These are phyloP conservation scores for Pythium rhizo-oryzae DNA, from an alignment of 352 stramenopile species.

Conservation along the genomic window DNA sequence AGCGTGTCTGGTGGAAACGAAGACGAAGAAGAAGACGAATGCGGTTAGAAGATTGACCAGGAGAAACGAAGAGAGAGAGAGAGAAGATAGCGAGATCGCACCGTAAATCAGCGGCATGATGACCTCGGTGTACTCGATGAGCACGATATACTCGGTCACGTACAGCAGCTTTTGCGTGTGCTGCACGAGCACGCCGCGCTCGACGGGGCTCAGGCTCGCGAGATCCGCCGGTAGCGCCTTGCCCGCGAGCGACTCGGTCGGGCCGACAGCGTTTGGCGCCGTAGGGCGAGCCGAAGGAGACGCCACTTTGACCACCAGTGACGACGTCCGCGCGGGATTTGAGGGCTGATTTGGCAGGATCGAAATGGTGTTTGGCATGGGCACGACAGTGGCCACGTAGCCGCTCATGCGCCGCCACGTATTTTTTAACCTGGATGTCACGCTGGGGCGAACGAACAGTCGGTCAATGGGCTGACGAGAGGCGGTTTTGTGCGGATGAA, in stretches of 20 bases:
- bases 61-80: neutral
- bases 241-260: neutral
- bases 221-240: conserved; percentile 1
- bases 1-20: conserved; percentile 1
- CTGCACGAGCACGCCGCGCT: conserved; percentile 5
- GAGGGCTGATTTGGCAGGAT: neutral
- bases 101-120: conserved; percentile 18
- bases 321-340: too few species aligned
- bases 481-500: neutral
- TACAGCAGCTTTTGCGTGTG: conserved; percentile 33
- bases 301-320: neutral
- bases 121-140: conserved; percentile 43
- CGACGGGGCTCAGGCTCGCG: neutral
- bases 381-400: neutral
- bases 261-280: neutral
- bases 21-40: neutral
- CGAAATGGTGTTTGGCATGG: neutral
- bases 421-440: neutral
- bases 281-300: neutral
- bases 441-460: neutral
- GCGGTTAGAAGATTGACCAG: neutral
- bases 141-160: conserved; percentile 37
- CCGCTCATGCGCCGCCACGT: neutral
- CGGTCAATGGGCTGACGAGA: neutral
- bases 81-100: neutral